These are phyloP conservation scores for Colletotrichum phormii DNA, from an alignment of 2,329 filamentous ascomycete genomes.

Conservation along the genomic window DNA sequence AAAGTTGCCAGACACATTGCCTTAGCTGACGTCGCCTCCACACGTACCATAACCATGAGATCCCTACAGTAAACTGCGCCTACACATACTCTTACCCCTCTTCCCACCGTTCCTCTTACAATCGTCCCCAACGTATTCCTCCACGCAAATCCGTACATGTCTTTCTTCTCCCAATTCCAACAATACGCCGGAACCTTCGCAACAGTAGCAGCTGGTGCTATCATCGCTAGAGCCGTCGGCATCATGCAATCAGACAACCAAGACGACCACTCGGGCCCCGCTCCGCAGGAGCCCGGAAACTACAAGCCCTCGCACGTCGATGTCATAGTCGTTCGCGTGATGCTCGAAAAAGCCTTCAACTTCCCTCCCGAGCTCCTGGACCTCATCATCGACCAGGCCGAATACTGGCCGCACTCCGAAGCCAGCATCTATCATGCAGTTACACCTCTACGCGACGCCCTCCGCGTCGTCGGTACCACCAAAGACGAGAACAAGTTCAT, in stretches of 20 bases:
- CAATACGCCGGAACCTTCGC: slow-evolving; percentile 18
- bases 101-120: neutral
- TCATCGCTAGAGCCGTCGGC: slow-evolving; percentile 14
- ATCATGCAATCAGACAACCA: neutral
- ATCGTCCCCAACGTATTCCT: neutral
- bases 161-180: slow-evolving; percentile 20
- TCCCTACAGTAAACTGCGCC: neutral
- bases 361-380: slow-evolving; percentile 69
- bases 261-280: neutral
- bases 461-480: slow-evolving; percentile 42
- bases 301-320: slow-evolving; percentile 58
- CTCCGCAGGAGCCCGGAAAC: neutral
- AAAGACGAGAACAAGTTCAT: slow-evolving; percentile 48
- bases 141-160: neutral
- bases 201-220: slow-evolving; percentile 16
- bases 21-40: slow-evolving; percentile 27
- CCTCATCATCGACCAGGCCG: slow-evolving; percentile 67
- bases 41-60: neutral
- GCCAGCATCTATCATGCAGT: slow-evolving; percentile 45
- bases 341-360: slow-evolving; percentile 55
- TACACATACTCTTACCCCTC: neutral
- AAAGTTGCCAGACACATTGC: neutral
- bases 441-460: slow-evolving; percentile 28
- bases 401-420: slow-evolving; percentile 69
- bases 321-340: slow-evolving; percentile 59